These are phyloP conservation scores for Fonsecaea pedrosoi DNA, from an alignment of 2,329 filamentous ascomycete species.

Conservation along the genomic window DNA sequence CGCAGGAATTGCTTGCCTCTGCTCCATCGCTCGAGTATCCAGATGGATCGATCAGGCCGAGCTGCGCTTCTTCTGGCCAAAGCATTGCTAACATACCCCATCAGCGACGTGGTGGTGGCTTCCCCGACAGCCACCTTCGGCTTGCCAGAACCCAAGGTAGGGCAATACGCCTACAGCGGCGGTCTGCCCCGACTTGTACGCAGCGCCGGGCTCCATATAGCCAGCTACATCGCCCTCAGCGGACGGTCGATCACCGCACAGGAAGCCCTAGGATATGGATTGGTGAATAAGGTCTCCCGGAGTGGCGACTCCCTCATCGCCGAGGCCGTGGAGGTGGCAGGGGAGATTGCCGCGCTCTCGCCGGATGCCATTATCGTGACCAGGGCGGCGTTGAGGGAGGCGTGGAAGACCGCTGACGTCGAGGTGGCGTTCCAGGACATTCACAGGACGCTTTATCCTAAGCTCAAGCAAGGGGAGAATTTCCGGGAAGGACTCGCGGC, in stretches of 20 bases:
- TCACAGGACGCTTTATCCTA: constrained; percentile 31
- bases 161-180: constrained; percentile 74
- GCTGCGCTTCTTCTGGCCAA: too few relatives aligned
- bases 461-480: constrained; percentile 60
- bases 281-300: constrained; percentile 59
- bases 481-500: constrained; percentile 76
- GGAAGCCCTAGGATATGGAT: constrained; percentile 69
- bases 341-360: constrained; percentile 67
- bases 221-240: constrained; percentile 73
- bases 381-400: constrained; percentile 72
- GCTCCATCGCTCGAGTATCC: too few relatives aligned
- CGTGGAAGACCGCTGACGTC: constrained; percentile 72
- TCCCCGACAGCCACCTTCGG: constrained; percentile 64
- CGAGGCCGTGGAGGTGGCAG: constrained; percentile 57
- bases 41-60: too few relatives aligned
- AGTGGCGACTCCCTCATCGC: constrained; percentile 38
- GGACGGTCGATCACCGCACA: constrained; percentile 65
- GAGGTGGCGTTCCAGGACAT: constrained; percentile 64
- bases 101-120: constrained; percentile 70
- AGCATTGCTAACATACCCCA: not conserved
- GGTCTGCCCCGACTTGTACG: constrained; percentile 73
- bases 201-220: constrained; percentile 70
- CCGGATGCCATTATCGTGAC: constrained; percentile 79
- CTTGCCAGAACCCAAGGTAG: constrained; percentile 73
- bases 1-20: too few relatives aligned